Evolutionary conservation across 139 green algal species (phyloP).

Genomic region (Asterochloris sp.): DNA sequence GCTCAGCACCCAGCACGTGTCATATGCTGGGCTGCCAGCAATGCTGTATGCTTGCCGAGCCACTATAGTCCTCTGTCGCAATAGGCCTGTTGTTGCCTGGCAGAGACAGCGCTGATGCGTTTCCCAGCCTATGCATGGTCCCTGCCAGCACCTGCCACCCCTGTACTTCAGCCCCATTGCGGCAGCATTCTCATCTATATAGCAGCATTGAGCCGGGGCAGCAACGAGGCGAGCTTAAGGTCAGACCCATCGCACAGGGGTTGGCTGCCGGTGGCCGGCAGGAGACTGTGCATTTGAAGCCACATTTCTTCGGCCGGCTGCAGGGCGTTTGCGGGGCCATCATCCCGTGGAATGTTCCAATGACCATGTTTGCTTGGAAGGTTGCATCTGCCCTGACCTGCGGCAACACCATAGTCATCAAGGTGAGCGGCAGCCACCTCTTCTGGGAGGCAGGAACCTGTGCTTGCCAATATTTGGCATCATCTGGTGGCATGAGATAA

Average conservation of each 20-base stretch:
- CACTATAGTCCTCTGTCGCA: no score
- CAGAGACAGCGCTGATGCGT: no score
- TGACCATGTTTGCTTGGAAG: slow-evolving; percentile 50
- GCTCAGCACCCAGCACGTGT: no score
- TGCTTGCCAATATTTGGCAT: not conserved
- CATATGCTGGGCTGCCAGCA: no score
- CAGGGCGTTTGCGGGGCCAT: slow-evolving; percentile 39
- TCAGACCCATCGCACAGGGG: slow-evolving; percentile 52
- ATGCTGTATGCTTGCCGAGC: no score
- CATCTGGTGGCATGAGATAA: not conserved
- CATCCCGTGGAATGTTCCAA: slow-evolving; percentile 51
- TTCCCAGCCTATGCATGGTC: no score
- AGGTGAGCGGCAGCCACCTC: slow-evolving; percentile 21
- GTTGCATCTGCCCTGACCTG: slow-evolving; percentile 46
- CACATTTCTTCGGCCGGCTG: not conserved
- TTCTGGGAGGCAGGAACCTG: not conserved
- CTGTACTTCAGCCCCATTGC: slow-evolving; percentile 60
- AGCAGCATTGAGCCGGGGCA: slow-evolving; percentile 26
- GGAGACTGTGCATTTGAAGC: slow-evolving; percentile 30
- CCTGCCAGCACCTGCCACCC: no score
- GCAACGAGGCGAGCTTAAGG: slow-evolving; percentile 59
- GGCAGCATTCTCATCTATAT: not conserved
- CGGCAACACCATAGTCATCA: slow-evolving; percentile 51
- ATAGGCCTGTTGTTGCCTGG: no score
- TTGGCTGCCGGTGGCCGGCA: slow-evolving; percentile 27